phyloP scores from a whole-genome alignment of 176 grass and related monocot species.

The Panicum miliaceum region DNA sequence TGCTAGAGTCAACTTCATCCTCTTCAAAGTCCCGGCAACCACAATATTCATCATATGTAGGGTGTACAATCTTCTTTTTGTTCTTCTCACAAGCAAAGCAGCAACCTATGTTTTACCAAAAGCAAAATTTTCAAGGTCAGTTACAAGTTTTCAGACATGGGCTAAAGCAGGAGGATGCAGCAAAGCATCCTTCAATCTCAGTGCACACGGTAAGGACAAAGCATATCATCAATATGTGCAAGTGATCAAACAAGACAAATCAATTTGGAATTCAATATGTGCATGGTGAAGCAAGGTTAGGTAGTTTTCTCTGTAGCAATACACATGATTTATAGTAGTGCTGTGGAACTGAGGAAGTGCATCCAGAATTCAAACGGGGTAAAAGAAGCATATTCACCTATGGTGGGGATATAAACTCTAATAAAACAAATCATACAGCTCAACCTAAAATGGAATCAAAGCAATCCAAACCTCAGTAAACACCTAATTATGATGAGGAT shows the following conservation, averaged over 20 bases:
- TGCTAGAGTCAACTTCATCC: conserved; percentile 8
- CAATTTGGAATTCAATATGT: not conserved
- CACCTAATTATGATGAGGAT: no score
- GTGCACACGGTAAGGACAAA: not conserved
- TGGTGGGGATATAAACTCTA: no score
- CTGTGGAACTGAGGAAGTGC: no score
- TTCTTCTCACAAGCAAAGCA: conserved; percentile 36
- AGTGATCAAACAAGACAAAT: not conserved
- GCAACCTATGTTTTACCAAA: not conserved
- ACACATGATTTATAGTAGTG: no score
- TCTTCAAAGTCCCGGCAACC: conserved; percentile 9
- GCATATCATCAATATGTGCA: not conserved
- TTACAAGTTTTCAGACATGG: not conserved
- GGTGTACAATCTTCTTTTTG: conserved; percentile 40
- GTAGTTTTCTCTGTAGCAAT: no score
- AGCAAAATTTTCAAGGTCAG: not conserved
- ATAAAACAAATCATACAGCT: no score
- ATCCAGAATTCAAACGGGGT: no score
- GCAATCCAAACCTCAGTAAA: no score
- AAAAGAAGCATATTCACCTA: no score
- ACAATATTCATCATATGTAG: conserved; percentile 5
- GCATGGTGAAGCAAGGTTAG: no score
- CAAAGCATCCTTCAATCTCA: not conserved
- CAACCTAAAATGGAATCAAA: no score
- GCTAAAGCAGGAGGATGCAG: not conserved